Evolutionary conservation across 306 rosid species (phyloP).

Genomic region (Quercus gilva): DNA sequence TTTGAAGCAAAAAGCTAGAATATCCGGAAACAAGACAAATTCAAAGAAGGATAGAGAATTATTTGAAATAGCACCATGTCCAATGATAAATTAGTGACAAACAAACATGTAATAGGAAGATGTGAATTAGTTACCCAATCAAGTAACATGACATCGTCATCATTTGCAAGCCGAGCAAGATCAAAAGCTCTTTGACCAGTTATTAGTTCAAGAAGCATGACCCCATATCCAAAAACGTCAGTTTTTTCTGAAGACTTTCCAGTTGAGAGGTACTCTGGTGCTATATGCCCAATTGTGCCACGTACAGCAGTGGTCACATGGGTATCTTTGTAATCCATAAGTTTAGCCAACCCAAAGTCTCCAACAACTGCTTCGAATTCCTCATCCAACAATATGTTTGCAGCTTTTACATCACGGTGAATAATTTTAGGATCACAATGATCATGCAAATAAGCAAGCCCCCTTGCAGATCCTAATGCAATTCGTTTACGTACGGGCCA

Average conservation of each 20-base stretch:
- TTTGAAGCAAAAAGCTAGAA: not conserved
- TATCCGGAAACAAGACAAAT: not conserved
- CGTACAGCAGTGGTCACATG: slow-evolving; percentile 92
- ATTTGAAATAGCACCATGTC: not conserved
- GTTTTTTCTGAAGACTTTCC: slow-evolving; percentile 95
- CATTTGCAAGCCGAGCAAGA: slow-evolving; percentile 89
- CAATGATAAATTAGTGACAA: not conserved
- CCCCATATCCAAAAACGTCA: slow-evolving; percentile 97
- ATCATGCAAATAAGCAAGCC: slow-evolving; percentile 92
- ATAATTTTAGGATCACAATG: slow-evolving; percentile 96
- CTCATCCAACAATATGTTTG: slow-evolving; percentile 89
- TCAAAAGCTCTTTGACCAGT: slow-evolving; percentile 96
- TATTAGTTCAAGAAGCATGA: slow-evolving; percentile 93
- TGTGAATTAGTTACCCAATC: slow-evolving; percentile 71
- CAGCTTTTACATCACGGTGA: slow-evolving; percentile 96
- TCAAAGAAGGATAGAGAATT: not conserved
- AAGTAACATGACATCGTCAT: slow-evolving; percentile 82
- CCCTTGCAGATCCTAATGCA: slow-evolving; percentile 88
- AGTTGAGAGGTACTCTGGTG: slow-evolving; percentile 92
- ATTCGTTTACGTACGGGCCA: slow-evolving; percentile 65
- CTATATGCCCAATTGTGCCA: slow-evolving; percentile 92
- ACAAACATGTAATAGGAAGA: not conserved
- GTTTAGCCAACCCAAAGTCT: slow-evolving; percentile 89
- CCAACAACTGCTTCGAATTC: slow-evolving; percentile 96
- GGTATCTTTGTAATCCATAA: slow-evolving; percentile 92